Evolutionary conservation across 495 filamentous ascomycete species (phyloP).

Genomic region (Annulohypoxylon bovei): DNA sequence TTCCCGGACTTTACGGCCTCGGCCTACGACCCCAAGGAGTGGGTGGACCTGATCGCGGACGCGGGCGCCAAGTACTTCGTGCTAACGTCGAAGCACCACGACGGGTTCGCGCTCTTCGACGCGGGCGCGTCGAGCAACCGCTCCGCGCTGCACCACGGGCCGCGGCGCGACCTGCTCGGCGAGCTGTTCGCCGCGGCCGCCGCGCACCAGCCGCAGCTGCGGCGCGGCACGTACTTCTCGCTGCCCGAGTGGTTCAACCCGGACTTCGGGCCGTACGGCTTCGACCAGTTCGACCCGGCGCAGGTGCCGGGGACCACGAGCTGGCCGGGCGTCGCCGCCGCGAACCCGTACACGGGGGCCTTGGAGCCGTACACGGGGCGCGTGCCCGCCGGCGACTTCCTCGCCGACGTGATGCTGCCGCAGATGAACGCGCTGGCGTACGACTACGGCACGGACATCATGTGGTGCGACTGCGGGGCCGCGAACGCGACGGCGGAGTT

Average conservation of each 20-base stretch:
- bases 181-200: constrained; percentile 64
- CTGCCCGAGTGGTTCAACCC: constrained; percentile 68
- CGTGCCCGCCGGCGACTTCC: constrained; percentile 57
- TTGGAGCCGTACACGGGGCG: constrained; percentile 61
- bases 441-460: constrained; percentile 61
- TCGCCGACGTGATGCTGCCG: constrained; percentile 60
- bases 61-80: constrained; percentile 67
- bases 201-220: constrained; percentile 59
- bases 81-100: constrained; percentile 62
- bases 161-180: constrained; percentile 55
- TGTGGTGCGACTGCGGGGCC: constrained; percentile 67
- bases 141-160: constrained; percentile 56
- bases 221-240: constrained; percentile 63
- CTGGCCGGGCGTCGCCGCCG: constrained; percentile 51
- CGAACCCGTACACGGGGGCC: constrained; percentile 61
- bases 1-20: constrained; percentile 63
- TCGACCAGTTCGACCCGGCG: constrained; percentile 26
- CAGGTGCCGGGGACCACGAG: constrained; percentile 19
- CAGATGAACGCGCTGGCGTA: constrained; percentile 61
- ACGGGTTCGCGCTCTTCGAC: constrained; percentile 66
- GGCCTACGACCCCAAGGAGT: constrained; percentile 60
- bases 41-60: constrained; percentile 66
- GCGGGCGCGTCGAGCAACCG: constrained; percentile 53
- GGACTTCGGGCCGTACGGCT: constrained; percentile 57
- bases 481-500: constrained; percentile 60